Percentiles rank a stretch among this genome's conserved stretches.
Evolutionary conservation across 257 asterid species (phyloP).

Genomic region (Penstemon eatonii): DNA sequence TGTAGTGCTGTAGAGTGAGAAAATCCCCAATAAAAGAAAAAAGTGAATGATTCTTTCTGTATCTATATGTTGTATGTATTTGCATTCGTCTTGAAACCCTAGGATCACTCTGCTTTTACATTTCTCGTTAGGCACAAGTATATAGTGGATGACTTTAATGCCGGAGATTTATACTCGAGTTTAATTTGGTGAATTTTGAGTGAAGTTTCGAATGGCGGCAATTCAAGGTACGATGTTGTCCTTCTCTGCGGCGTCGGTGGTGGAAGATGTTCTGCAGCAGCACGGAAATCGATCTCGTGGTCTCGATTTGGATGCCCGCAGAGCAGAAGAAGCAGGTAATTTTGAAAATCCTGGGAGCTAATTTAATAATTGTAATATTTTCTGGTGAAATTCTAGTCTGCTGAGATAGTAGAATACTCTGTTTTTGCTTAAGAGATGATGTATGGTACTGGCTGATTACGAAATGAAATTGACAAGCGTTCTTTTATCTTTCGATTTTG

Average conservation of each 20-base stretch:
- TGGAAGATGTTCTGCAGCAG: conserved; percentile 96
- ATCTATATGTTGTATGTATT: conserved; percentile 17
- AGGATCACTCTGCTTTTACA: conserved; percentile 5
- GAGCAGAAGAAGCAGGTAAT: conserved; percentile 96
- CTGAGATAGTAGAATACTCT: not conserved
- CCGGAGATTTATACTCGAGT: conserved; percentile 29
- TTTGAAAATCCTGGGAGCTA: not conserved
- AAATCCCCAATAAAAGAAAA: conserved; percentile 20
- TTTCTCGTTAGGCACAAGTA: conserved; percentile 4
- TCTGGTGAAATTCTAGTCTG: conserved; percentile 14
- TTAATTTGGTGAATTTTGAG: conserved; percentile 1
- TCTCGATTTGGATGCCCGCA: conserved; percentile 87
- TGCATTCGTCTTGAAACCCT: conserved; percentile 27
- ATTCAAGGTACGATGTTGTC: conserved; percentile 46
- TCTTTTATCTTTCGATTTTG: not conserved
- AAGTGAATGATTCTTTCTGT: conserved; percentile 16
- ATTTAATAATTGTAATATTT: conserved; percentile 7
- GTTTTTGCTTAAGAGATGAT: not conserved
- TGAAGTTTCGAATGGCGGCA: conserved; percentile 46
- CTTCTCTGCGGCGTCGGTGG: conserved; percentile 82
- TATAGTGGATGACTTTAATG: conserved; percentile 24
- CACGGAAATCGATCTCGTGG: conserved; percentile 68
- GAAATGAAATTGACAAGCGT: not conserved
- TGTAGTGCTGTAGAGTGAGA: conserved; percentile 38
- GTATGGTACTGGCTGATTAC: not conserved